Base-by-base conservation (phyloP, 257 asterid species). In the Penstemon newberryi region DNA sequence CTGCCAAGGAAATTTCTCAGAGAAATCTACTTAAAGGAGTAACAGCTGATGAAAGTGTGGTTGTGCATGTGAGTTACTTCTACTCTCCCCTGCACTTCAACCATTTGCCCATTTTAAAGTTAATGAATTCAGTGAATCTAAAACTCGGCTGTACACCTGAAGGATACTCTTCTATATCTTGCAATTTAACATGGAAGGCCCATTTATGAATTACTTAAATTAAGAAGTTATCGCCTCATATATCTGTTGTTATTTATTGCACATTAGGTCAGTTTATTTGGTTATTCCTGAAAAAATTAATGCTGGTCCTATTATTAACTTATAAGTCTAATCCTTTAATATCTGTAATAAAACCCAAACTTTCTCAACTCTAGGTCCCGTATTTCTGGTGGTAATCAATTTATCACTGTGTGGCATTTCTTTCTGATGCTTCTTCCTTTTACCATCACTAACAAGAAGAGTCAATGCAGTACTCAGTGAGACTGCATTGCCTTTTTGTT, bases 31-130 rank as follows among this genome's bases (percentile, higher is more conserved):
- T 91, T 59, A 94, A 94, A 86, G 99, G 98, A 70, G 74, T 94
- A 72, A 91, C 96, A 53, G 95, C 99, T 7, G 96, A 94, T 81
- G 96, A 94, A 75, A 94, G 95, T 78, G 96, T 86, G 33, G 87
- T 89, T 67, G 78, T 87, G 65, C 96, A 85, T 74, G 99, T 94
- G 76, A 83, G 99, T 78, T 70, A 67, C 83, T 70, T 72, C 57
- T 45, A 52, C 71, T 64, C 70, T 60, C 40, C 36, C 33, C 40
- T 41, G 66, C 57, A 12, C 43, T 59, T 43, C 65, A 56, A 33
- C 58, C 19, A 39, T 63, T 60, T 13, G 41, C 13, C 38, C 51
- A 3, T 53, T 74, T 37, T 53, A 38, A 25, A 25, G 19, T 52
- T 60, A 66, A 45, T 47, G 65, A 49, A 38, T 12, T 69, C 19